Percentiles rank a stretch among this genome's conserved stretches.
Evolutionary conservation across 345 rosid species (phyloP).

Genomic region (Sonneratia caseolaris): DNA sequence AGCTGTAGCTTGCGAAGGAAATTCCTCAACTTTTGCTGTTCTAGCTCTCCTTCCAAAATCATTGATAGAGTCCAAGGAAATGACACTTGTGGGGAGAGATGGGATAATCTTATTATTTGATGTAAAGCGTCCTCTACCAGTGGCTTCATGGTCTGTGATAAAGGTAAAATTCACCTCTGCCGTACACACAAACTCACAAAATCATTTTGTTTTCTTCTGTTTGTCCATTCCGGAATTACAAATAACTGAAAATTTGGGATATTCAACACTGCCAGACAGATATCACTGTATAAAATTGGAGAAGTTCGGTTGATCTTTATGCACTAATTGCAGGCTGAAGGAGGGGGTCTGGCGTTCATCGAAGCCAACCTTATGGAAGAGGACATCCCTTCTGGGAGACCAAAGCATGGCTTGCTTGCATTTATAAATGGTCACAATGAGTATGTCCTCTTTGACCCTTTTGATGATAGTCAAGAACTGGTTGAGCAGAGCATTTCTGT

Average conservation of each 20-base stretch:
- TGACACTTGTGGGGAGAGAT: constrained; percentile 41
- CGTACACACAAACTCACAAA: neutral
- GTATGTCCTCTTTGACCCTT: constrained; percentile 69
- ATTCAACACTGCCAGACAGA: neutral
- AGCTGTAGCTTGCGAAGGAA: constrained; percentile 57
- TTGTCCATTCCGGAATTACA: neutral
- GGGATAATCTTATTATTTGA: constrained; percentile 65
- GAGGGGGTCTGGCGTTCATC: constrained; percentile 59
- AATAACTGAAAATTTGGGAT: neutral
- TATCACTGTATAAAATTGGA: neutral
- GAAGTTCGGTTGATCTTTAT: constrained; percentile 7
- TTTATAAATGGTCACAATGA: constrained; percentile 74
- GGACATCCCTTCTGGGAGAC: constrained; percentile 26
- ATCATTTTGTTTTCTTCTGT: neutral
- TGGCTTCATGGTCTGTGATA: constrained; percentile 66
- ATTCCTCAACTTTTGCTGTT: constrained; percentile 55
- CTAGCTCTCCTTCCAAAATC: constrained; percentile 53
- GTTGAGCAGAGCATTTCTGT: constrained; percentile 33
- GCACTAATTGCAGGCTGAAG: constrained; percentile 50
- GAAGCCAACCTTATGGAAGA: constrained; percentile 29
- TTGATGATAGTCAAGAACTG: constrained; percentile 33
- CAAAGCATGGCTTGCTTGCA: constrained; percentile 39
- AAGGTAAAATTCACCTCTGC: constrained; percentile 38
- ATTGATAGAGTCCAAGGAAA: constrained; percentile 23
- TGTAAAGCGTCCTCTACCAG: constrained; percentile 58